Conservation (phyloP, 805 yeast genomes). For the Saccharomyces mikatae region DNA sequence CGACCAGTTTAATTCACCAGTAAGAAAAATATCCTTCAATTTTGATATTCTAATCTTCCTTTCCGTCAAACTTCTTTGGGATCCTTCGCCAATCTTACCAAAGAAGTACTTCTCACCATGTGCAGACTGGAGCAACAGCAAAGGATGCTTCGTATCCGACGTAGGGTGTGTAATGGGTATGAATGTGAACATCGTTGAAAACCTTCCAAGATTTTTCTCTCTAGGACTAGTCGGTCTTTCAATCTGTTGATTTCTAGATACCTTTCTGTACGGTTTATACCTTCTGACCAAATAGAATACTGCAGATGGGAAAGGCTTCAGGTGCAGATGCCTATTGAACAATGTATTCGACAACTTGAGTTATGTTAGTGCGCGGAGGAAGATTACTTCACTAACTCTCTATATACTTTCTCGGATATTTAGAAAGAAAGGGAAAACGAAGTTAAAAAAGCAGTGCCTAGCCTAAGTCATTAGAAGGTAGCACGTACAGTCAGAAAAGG, state of each 20-base stretch:
- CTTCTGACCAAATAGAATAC: not conserved
- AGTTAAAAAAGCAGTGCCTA: not conserved
- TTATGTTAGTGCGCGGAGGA: not conserved
- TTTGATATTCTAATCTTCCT: slow-evolving; percentile 49
- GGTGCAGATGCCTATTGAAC: not conserved
- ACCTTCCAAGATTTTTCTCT: not conserved
- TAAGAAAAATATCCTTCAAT: slow-evolving; percentile 57
- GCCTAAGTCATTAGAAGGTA: not conserved
- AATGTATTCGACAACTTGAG: not conserved
- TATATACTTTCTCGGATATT: not conserved
- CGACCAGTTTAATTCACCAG: slow-evolving; percentile 73
- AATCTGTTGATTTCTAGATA: not conserved
- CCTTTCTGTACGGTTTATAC: not conserved
- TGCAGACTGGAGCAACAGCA: slow-evolving; percentile 38
- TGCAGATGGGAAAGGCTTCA: not conserved
- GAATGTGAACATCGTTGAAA: slow-evolving; percentile 39
- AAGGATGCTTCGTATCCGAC: slow-evolving; percentile 50
- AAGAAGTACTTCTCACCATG: slow-evolving; percentile 46
- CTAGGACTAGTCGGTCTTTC: not conserved
- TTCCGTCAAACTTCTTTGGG: slow-evolving; percentile 67
- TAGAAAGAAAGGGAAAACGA: not conserved
- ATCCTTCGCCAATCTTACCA: slow-evolving; percentile 80
- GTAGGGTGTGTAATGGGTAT: slow-evolving; percentile 54
- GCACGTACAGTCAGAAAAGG: not conserved
- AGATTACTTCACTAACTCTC: not conserved